Conservation (phyloP, 2,329 filamentous ascomycete species). For the Cladosporium sp. region DNA sequence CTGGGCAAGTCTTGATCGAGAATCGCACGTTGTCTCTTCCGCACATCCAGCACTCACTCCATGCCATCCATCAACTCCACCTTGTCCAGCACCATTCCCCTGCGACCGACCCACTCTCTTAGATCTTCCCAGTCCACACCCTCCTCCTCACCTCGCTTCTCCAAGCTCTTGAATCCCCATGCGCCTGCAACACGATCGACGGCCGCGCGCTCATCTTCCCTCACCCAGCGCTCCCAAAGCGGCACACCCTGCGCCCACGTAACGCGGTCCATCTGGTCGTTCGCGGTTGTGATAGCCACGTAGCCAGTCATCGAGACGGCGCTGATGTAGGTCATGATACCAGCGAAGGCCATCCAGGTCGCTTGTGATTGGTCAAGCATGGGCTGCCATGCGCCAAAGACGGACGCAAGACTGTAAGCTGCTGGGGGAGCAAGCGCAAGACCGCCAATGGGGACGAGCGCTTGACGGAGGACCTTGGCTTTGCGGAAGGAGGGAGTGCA, state of each 20-base stretch:
- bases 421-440: constrained; percentile 63
- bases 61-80: constrained; percentile 92
- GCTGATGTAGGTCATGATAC: constrained; percentile 78
- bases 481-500: constrained; percentile 65
- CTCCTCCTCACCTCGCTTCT: constrained; percentile 83
- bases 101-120: constrained; percentile 76
- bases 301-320: constrained; percentile 80
- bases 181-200: constrained; percentile 82
- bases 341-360: constrained; percentile 75
- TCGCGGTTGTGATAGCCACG: constrained; percentile 80
- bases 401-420: constrained; percentile 69
- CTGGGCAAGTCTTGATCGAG: neutral
- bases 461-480: constrained; percentile 66
- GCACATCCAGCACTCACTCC: constrained; percentile 52
- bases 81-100: constrained; percentile 87
- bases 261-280: constrained; percentile 93
- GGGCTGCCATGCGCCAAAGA: constrained; percentile 65
- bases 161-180: constrained; percentile 86
- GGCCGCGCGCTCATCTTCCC: constrained; percentile 86
- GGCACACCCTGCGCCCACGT: constrained; percentile 85
- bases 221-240: constrained; percentile 77
- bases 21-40: neutral
- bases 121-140: constrained; percentile 86
- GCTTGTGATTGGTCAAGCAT: constrained; percentile 76
- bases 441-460: constrained; percentile 59